phyloP scores from a whole-genome alignment of 352 stramenopile genomes.

The Pythium sp. region DNA sequence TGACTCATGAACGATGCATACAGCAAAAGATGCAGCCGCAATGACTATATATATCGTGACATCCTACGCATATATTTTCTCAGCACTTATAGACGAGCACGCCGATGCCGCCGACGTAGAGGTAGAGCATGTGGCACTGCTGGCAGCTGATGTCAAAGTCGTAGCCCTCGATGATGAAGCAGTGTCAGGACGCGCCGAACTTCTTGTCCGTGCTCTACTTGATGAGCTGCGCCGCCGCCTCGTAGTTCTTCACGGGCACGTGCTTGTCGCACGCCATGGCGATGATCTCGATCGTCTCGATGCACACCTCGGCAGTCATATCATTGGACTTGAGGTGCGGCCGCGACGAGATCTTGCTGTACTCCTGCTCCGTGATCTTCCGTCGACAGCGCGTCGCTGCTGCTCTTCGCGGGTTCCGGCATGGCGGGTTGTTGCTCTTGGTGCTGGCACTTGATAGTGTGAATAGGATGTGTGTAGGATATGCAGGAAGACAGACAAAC shows the following conservation, averaged over 20 bases:
- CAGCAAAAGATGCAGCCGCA: background rate
- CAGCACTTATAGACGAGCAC: conserved; percentile 96
- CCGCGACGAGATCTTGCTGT: conserved; percentile 83
- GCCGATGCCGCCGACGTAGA: conserved; percentile 93
- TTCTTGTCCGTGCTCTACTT: conserved; percentile 98
- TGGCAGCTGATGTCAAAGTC: conserved; percentile 97
- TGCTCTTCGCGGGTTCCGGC: conserved; percentile 48
- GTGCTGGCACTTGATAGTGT: background rate
- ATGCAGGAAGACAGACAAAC: too few species aligned
- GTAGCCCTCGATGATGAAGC: conserved; percentile 95
- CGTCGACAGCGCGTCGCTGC: conserved; percentile 20
- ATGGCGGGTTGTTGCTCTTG: conserved; percentile 22
- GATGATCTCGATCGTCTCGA: conserved; percentile 94
- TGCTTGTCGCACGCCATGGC: conserved; percentile 97
- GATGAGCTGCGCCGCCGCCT: conserved; percentile 90
- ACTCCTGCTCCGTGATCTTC: conserved; percentile 76
- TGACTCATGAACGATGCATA: background rate
- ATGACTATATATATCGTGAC: background rate
- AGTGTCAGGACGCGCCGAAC: conserved; percentile 95
- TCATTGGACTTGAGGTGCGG: conserved; percentile 83
- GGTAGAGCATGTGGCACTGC: conserved; percentile 94
- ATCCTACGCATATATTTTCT: background rate
- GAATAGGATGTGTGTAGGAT: background rate
- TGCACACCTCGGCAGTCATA: conserved; percentile 93
- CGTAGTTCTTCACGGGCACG: conserved; percentile 92